phyloP scores from a whole-genome alignment of 345 rosid genomes.

The Pistacia vera region DNA sequence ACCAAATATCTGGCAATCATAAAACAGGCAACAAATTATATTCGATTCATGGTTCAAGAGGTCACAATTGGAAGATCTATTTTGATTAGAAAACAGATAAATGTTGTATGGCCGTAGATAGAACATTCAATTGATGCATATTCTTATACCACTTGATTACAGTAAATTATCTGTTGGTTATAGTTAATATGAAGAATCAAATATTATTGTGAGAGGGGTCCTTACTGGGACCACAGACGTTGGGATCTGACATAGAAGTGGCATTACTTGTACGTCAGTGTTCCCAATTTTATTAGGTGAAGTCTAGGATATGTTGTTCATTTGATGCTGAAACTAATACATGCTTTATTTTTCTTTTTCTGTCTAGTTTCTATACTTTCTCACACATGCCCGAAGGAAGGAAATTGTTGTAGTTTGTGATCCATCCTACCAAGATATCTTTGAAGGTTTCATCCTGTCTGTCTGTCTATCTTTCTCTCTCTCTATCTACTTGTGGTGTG shows the following conservation, averaged over 20 bases:
- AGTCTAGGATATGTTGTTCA: background rate
- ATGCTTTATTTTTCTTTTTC: constrained; percentile 13
- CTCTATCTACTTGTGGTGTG: too few species aligned
- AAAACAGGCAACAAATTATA: background rate
- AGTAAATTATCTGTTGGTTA: background rate
- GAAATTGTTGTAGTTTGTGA: constrained; percentile 97
- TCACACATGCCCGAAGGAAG: constrained; percentile 73
- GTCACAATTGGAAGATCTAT: background rate
- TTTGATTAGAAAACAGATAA: background rate
- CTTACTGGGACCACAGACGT: background rate
- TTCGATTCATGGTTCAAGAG: background rate
- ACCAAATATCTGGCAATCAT: background rate
- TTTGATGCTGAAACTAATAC: constrained; percentile 14
- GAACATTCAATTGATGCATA: background rate
- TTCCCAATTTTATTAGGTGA: background rate
- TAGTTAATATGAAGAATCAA: background rate
- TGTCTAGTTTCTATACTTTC: constrained; percentile 78
- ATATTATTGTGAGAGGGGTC: background rate
- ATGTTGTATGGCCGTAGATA: background rate
- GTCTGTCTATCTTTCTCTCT: constrained; percentile 9
- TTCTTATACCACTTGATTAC: background rate
- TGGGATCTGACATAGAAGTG: background rate
- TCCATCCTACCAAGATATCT: constrained; percentile 83
- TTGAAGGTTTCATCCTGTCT: constrained; percentile 65
- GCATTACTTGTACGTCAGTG: background rate